phyloP scores from a whole-genome alignment of 2,329 filamentous ascomycete genomes.

The Pyrenophora graminea region DNA sequence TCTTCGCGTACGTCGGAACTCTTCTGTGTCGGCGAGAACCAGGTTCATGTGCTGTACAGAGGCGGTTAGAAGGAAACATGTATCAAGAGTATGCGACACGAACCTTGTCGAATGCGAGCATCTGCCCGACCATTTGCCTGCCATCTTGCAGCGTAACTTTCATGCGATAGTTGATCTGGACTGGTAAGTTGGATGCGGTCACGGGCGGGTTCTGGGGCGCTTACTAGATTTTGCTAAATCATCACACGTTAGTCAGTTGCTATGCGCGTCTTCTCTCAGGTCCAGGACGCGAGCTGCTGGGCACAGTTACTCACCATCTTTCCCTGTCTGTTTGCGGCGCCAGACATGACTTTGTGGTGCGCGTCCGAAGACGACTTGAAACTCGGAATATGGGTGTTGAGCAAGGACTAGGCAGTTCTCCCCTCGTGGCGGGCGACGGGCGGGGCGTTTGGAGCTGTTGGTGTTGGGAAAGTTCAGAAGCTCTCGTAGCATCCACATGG shows the following conservation, averaged over 20 bases:
- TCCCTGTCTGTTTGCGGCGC: constrained; percentile 80
- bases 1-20: constrained; percentile 40
- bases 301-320: constrained; percentile 84
- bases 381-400: constrained; percentile 6
- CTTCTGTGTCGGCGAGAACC: constrained; percentile 94
- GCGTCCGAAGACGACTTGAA: constrained; percentile 52
- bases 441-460: constrained; percentile 33
- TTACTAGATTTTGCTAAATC: constrained; percentile 67
- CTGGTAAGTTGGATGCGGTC: constrained; percentile 27
- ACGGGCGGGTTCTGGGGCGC: constrained; percentile 38
- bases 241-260: constrained; percentile 49
- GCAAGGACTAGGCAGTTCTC: constrained; percentile 10
- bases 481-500: constrained; percentile 10
- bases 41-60: constrained; percentile 89
- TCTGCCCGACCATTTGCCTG: constrained; percentile 94
- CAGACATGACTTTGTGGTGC: constrained; percentile 47
- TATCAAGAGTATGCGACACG: constrained; percentile 19
- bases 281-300: constrained; percentile 42
- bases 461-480: constrained; percentile 21
- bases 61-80: constrained; percentile 16
- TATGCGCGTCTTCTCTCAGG: constrained; percentile 52
- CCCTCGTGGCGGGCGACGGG: constrained; percentile 24
- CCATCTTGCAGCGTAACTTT: constrained; percentile 93
- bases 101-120: constrained; percentile 98
- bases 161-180: constrained; percentile 98